Percentiles rank a stretch among this genome's conserved stretches.
Conservation (phyloP, 495 filamentous ascomycete species). For the Xylaria venustula region DNA sequence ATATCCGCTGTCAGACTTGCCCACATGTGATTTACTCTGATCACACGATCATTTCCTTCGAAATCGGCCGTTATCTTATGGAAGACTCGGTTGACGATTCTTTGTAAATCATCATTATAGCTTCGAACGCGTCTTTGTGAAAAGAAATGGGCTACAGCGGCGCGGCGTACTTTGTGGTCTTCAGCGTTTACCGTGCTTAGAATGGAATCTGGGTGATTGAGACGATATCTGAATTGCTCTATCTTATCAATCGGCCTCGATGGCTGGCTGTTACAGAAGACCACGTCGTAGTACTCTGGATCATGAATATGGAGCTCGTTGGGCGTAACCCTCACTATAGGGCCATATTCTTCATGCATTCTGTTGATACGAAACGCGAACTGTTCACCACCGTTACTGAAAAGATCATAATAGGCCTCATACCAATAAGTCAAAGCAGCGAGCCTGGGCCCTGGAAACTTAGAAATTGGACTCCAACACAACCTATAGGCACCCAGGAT, state of each 20-base stretch:
- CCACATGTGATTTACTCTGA: slow-evolving; percentile 26
- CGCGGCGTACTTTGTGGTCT: slow-evolving; percentile 13
- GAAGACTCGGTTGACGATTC: slow-evolving; percentile 11
- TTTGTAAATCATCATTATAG: slow-evolving; percentile 25
- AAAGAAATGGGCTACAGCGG: slow-evolving; percentile 17
- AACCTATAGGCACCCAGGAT: too few relatives aligned
- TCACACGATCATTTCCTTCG: slow-evolving; percentile 11
- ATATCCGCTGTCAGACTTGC: slow-evolving; percentile 28
- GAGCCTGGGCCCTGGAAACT: slow-evolving; percentile 51
- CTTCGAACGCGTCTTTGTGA: not conserved
- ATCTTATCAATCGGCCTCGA: not conserved
- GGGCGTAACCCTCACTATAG: not conserved
- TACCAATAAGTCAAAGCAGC: slow-evolving; percentile 51
- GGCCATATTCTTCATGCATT: slow-evolving; percentile 39
- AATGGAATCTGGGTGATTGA: not conserved
- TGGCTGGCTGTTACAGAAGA: not conserved
- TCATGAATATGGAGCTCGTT: not conserved
- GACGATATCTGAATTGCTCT: not conserved
- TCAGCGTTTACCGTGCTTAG: not conserved
- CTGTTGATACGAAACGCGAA: slow-evolving; percentile 37
- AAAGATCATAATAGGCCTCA: slow-evolving; percentile 49
- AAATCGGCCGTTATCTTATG: slow-evolving; percentile 12
- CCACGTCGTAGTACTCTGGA: not conserved
- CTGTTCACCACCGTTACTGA: slow-evolving; percentile 29
- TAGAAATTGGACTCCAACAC: slow-evolving; percentile 51